Conservation (phyloP, 495 filamentous ascomycete genomes). For the Neurospora pannonica region DNA sequence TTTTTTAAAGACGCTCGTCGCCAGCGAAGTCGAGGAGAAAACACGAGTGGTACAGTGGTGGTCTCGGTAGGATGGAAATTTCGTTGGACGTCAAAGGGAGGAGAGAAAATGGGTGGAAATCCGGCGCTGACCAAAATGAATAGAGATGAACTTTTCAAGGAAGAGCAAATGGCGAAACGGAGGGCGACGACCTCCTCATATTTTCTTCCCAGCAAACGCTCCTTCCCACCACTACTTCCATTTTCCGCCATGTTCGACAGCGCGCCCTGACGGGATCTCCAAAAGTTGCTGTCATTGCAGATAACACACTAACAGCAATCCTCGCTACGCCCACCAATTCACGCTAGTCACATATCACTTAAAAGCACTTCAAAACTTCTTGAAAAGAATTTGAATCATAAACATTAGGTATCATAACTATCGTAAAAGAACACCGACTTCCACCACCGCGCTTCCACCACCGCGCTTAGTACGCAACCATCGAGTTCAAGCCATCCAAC, state of each 20-base stretch:
- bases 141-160: too few species aligned
- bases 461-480: conserved; percentile 33
- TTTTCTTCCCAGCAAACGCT: not conserved
- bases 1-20: not conserved
- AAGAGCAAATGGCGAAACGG: not conserved
- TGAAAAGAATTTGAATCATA: not conserved
- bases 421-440: not conserved
- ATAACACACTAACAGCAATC: not conserved
- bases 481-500: conserved; percentile 50
- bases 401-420: not conserved
- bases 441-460: not conserved
- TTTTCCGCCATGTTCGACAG: not conserved
- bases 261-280: not conserved
- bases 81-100: too few species aligned
- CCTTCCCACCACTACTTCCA: not conserved
- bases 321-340: not conserved
- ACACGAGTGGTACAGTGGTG: not conserved
- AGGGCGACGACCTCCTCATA: not conserved
- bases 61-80: too few species aligned
- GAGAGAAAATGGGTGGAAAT: too few species aligned
- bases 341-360: not conserved
- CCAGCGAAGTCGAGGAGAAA: not conserved
- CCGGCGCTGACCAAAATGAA: too few species aligned
- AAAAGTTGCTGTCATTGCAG: not conserved
- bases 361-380: not conserved